Conservation (phyloP, 192 early-diverging fungal genomes). For the Coemansia sp. region DNA sequence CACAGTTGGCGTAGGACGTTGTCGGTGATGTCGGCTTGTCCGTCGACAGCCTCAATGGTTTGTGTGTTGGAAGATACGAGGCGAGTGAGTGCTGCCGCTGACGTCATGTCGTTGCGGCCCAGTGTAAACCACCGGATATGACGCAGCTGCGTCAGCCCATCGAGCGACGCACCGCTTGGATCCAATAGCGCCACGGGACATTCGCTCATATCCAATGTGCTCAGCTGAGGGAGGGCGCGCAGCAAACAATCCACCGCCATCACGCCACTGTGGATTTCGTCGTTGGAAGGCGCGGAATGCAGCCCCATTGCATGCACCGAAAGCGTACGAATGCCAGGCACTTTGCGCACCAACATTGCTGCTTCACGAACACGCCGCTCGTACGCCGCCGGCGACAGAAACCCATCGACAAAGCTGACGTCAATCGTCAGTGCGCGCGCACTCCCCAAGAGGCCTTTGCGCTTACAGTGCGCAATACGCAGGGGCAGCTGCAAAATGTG, state of each 20-base stretch:
- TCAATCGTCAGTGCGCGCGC: conserved; percentile 44
- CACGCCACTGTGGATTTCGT: conserved; percentile 33
- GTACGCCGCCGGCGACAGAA: conserved; percentile 39
- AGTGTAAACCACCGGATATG: conserved; percentile 42
- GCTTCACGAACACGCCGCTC: conserved; percentile 43
- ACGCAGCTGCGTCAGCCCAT: conserved; percentile 17
- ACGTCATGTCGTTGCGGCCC: conserved; percentile 51
- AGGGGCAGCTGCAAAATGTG: conserved; percentile 44
- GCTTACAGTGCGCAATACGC: conserved; percentile 40
- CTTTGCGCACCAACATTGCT: conserved; percentile 5
- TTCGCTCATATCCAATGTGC: conserved; percentile 44
- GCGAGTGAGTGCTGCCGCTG: conserved; percentile 26
- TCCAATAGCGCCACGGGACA: conserved; percentile 33
- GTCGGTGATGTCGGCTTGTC: conserved; percentile 39
- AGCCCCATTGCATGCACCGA: conserved; percentile 36
- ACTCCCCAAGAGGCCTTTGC: conserved; percentile 31
- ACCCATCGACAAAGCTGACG: conserved; percentile 45
- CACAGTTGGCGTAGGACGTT: conserved; percentile 26
- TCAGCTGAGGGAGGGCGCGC: conserved; percentile 24
- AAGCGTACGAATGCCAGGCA: conserved; percentile 21
- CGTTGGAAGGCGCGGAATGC: conserved; percentile 29
- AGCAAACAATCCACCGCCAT: conserved; percentile 31
- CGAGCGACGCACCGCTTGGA: conserved; percentile 2
- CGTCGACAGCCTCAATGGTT: conserved; percentile 27
- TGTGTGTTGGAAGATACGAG: conserved; percentile 28